Evolutionary conservation across 768 basidiomycete species (phyloP).

Genomic region (Kwoniella sp.): DNA sequence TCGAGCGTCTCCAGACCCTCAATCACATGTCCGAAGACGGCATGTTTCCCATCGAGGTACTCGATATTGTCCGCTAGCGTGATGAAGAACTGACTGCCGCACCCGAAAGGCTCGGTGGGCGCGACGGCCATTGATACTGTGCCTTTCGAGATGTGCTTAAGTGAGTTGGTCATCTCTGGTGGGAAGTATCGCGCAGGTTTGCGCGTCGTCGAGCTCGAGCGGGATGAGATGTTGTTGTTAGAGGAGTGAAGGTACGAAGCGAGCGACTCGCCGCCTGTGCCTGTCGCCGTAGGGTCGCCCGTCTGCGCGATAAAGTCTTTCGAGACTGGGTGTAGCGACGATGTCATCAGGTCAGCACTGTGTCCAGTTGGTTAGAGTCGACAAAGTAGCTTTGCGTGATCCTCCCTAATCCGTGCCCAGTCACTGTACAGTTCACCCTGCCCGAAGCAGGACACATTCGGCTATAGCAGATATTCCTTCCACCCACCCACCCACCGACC

Average conservation of each 20-base stretch:
- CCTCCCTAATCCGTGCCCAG: too few species aligned
- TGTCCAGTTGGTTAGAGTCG: too few species aligned
- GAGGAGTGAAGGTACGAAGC: slow-evolving; percentile 67
- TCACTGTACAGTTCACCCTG: too few species aligned
- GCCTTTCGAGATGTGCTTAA: slow-evolving; percentile 82
- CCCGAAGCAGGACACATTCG: too few species aligned
- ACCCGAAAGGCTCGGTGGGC: slow-evolving; percentile 65
- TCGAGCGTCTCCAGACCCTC: slow-evolving; percentile 90
- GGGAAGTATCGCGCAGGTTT: slow-evolving; percentile 73
- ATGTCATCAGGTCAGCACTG: background rate
- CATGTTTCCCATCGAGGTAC: slow-evolving; percentile 91
- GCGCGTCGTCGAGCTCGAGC: slow-evolving; percentile 10
- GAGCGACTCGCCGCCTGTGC: slow-evolving; percentile 88
- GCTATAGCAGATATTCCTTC: too few species aligned
- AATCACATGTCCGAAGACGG: slow-evolving; percentile 93
- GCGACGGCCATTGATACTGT: slow-evolving; percentile 98
- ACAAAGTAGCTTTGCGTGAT: too few species aligned
- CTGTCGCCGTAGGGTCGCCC: slow-evolving; percentile 94
- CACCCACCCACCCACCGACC: too few species aligned
- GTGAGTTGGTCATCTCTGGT: slow-evolving; percentile 67
- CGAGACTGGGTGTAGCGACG: slow-evolving; percentile 65
- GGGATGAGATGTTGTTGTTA: slow-evolving; percentile 54
- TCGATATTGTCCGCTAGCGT: slow-evolving; percentile 88
- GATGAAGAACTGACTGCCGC: slow-evolving; percentile 95
- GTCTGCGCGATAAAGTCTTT: slow-evolving; percentile 96